A percentile compares a stretch with the other conserved stretches of the same genome.
Conservation (phyloP, 495 filamentous ascomycete species). For the Annulohypoxylon moriforme region DNA sequence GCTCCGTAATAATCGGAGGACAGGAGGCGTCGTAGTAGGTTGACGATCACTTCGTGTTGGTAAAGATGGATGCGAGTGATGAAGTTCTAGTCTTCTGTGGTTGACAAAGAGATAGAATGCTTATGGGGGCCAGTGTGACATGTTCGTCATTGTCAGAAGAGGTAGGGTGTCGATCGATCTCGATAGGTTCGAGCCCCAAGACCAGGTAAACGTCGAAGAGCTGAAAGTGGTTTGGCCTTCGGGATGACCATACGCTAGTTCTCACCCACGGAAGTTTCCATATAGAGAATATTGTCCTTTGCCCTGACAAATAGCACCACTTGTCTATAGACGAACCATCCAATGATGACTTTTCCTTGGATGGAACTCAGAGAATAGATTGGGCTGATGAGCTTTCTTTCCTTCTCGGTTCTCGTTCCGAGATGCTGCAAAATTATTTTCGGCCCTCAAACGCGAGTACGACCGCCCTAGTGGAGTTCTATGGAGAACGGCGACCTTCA, state of each 20-base stretch:
- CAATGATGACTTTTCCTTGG: not conserved
- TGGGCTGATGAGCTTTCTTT: not conserved
- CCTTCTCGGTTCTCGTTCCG: not conserved
- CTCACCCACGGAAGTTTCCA: not conserved
- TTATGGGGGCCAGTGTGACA: not conserved
- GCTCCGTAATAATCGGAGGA: not conserved
- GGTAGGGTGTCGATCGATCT: not conserved
- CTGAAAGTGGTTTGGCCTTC: not conserved
- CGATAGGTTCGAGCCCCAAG: constrained; percentile 2
- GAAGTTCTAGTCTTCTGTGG: not conserved
- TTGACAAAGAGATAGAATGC: not conserved
- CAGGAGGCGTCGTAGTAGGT: not conserved
- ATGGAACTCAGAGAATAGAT: not conserved
- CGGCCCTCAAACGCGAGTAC: not conserved
- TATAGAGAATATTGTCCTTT: not conserved
- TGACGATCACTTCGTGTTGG: not conserved
- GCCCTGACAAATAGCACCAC: not conserved
- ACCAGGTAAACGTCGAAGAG: not conserved
- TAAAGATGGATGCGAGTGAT: not conserved
- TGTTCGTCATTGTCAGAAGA: not conserved
- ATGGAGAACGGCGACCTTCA: not conserved
- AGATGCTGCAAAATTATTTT: not conserved
- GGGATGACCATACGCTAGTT: not conserved
- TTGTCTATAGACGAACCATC: not conserved
- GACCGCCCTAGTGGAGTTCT: not conserved